Percentiles rank a stretch among this genome's conserved stretches.
Evolutionary conservation across 345 rosid genomes (phyloP).

Genomic region (Iberis pinnata): DNA sequence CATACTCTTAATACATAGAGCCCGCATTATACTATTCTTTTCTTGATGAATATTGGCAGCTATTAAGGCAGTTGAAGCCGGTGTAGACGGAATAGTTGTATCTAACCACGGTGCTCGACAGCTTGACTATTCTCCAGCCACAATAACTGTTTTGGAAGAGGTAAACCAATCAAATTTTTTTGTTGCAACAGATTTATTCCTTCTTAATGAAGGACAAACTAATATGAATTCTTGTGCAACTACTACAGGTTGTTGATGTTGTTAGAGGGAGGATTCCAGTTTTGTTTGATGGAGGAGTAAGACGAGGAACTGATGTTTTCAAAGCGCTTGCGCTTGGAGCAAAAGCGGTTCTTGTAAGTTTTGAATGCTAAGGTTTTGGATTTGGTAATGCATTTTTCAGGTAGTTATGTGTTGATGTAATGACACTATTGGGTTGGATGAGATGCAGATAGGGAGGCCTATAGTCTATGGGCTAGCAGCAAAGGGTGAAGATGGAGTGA

Average conservation of each 20-base stretch:
- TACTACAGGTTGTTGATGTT: conserved; percentile 85
- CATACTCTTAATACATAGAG: too few species aligned
- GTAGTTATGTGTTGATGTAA: background rate
- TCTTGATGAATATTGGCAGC: conserved; percentile 39
- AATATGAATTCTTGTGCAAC: background rate
- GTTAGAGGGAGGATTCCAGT: conserved; percentile 82
- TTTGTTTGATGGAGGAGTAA: conserved; percentile 87
- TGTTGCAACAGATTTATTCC: background rate
- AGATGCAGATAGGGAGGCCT: conserved; percentile 75
- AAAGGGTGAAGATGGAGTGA: conserved; percentile 73
- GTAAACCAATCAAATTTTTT: conserved; percentile 33
- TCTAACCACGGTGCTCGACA: conserved; percentile 96
- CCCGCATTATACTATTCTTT: too few species aligned
- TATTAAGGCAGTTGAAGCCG: conserved; percentile 56
- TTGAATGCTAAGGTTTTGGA: too few species aligned
- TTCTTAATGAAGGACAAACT: background rate
- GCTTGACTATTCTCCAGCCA: conserved; percentile 71
- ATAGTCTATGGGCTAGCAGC: conserved; percentile 82
- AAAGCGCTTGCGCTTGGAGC: conserved; percentile 95
- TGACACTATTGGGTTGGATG: too few species aligned
- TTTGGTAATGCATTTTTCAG: background rate
- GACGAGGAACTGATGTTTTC: conserved; percentile 93
- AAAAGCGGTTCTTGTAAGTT: conserved; percentile 79
- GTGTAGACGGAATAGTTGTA: conserved; percentile 86
- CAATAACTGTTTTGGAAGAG: conserved; percentile 90